A percentile compares a stretch with the other conserved stretches of the same genome.
Conservation (phyloP, 495 filamentous ascomycete species). For the Amniculicola lignicola region DNA sequence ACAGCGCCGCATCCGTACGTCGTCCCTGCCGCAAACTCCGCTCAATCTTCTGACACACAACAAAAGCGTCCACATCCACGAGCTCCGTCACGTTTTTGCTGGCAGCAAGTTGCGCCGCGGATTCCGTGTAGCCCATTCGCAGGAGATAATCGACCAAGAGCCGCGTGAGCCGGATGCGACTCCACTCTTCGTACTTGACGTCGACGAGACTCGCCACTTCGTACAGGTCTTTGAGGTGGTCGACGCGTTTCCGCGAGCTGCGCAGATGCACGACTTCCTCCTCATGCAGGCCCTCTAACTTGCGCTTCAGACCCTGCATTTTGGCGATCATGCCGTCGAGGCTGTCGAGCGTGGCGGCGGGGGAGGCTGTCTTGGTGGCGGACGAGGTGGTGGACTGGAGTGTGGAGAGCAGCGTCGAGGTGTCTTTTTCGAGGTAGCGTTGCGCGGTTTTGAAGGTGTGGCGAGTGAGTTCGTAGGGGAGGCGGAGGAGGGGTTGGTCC, state of each 20-base stretch:
- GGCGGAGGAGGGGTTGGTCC: constrained; percentile 93
- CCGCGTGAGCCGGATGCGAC: constrained; percentile 71
- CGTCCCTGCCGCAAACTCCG: constrained; percentile 66
- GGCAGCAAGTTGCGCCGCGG: constrained; percentile 67
- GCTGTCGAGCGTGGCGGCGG: constrained; percentile 47
- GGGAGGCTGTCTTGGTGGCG: constrained; percentile 55
- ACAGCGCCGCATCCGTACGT: constrained; percentile 66
- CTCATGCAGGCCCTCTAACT: constrained; percentile 70
- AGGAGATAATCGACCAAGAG: constrained; percentile 88
- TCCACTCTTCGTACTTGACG: constrained; percentile 93
- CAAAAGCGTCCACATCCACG: constrained; percentile 87
- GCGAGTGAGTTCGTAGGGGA: constrained; percentile 85
- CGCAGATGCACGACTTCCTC: constrained; percentile 72
- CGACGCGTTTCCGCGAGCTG: constrained; percentile 70
- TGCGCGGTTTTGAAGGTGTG: constrained; percentile 91
- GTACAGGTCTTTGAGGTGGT: constrained; percentile 76
- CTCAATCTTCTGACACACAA: constrained; percentile 72
- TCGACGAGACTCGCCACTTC: constrained; percentile 78
- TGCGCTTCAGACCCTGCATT: constrained; percentile 82
- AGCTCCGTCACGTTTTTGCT: constrained; percentile 72
- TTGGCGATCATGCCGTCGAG: constrained; percentile 82
- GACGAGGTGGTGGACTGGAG: constrained; percentile 60
- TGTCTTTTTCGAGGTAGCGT: constrained; percentile 74
- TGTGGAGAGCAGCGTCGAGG: constrained; percentile 61
- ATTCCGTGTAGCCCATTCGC: constrained; percentile 75